Base-by-base conservation (phyloP, 768 basidiomycete genomes). In the Nidularia pulvinata region DNA sequence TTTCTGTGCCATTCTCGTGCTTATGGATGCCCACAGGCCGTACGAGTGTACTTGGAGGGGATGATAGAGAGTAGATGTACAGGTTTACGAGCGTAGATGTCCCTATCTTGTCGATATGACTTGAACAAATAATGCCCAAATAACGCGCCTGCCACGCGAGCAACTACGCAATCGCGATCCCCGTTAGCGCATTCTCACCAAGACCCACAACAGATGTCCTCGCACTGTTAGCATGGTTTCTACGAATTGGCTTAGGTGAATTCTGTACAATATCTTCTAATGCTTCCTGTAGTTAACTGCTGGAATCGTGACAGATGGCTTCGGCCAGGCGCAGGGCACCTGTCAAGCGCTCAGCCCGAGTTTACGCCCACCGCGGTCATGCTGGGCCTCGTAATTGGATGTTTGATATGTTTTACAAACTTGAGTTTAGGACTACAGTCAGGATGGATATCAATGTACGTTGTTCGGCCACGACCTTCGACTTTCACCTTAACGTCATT, bases 361-460 rank as follows among this genome's bases (percentile, higher is more conserved):
- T 72, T 77, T 52, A 77, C 77, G 5, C 57, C 74, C 10, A 74
- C 70, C 46, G 93, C 95, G 1, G 86, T 95, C 1, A 46, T 81
- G 22, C 76, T 92, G 6, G 95, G 95, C 1, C 80, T 97, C 22
- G 71, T 83, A 10, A 94, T 96, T 52, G 94, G 95, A 19, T 89
- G 89, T 58, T 69, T 95, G 33, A 78, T 97, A 57, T 95, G 93
- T 68, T 93, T 95, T 68, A 97, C 95, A 32, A 98, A 98, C 65
- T 76, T 95, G 48, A 93, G 89, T 62, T 84, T 93, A 56, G 91
- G 92, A 7, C 77, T 95, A 4, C 91, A 93, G 68, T 92, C 92
- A 1, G 92, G 92, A 65, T 94, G 91, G 88, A 91, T 93, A 58
- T 87, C 86, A 61, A 93, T 93, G 91, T 91, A 59, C 49, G 82